Evolutionary conservation across 345 rosid genomes (phyloP), one percentile per base, ranked within the genome.

Genomic region (Salix koriyanagi): DNA sequence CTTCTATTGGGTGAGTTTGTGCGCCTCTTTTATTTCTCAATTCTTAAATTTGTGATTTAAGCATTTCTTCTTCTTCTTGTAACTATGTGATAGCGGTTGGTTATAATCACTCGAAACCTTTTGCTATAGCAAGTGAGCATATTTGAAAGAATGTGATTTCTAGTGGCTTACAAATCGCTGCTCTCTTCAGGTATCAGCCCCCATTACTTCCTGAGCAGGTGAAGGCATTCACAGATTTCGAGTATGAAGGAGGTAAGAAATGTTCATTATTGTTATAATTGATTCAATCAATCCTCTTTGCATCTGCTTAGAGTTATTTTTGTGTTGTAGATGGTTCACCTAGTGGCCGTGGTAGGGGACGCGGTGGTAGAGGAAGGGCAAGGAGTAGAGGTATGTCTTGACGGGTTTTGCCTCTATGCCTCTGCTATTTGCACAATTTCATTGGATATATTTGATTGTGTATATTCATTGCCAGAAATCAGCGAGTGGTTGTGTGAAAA

Each of bases 1-100:
- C 92, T 50, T 85, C 97, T 23, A 80, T 89, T 79, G 99, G 99
- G 99, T 92, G 75, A 83, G 97, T 86, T 83, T 52, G 15, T 28
- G 25, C 16, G 30, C 14, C 46, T 58, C 21, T 30, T 16, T 32
- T 65, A 12, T 19, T 19, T 7, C 28, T 60, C 65, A 8, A 60
- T 60, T 19, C 14, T 13, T 13, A 46, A 11, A 46, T 46, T 44
- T 46, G 50, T 14, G 50, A 46, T 46, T 13, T 46, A 46, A 46
- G 50, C 50, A 46, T 46, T 46, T 41, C 12, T 2, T 9, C 12
- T 46, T 46, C 50, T 46, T 13, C 13, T 42, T 42, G 50, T 46
- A 46, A 46, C 50, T 46, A 46, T 14, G 50, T 46, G 50, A 46
- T 13, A 14, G 50, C 18, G 4, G 14, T 46, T 46, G 50, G 50